Base-by-base conservation (phyloP, 495 filamentous ascomycete genomes). In the Penicillium samsonianum region DNA sequence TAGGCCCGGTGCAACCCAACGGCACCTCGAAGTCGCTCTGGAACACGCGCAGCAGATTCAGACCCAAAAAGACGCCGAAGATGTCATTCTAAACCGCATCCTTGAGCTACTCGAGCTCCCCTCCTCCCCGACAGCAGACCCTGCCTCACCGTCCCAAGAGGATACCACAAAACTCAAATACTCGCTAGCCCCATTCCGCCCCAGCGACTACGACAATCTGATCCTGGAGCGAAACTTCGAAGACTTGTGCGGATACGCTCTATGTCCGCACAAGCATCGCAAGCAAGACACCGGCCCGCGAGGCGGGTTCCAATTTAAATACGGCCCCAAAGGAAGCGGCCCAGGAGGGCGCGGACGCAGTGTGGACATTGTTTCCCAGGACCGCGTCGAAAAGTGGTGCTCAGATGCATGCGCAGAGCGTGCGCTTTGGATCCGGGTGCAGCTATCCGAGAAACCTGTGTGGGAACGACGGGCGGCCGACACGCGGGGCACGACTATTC, bases 301-400 rank as follows among this genome's bases (percentile, higher is more conserved):
- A 5, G 47, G 53, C 19, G 77, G 73, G 5, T 82, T 77, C 55
- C 77, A 79, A 17, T 78, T 85, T 42, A 71, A 81, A 22, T 75
- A 72, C 50, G 76, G 75, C 33, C 61, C 70, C 2, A 78, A 75
- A 57, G 77, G 83, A 23, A 79, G 78, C 58, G 82, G 79, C 59
- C 70, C 82, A 50, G 77, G 71, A 62, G 78, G 79, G 20, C 71
- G 73, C 4, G 74, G 80, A 42, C 65, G 74, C 35, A 74, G 80
- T 50, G 74, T 83, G 70, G 80, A 81, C 22, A 82, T 87, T 40
- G 83, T 88, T 11, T 78, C 81, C n/a, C 80, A 76, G 9, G 82
- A 84, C 51, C 82, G 87, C 62, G 62, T 93, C 10, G 91, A 95
- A 72, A 87, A 87, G 65, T 98, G 95, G 90, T 98, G 94, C 68